Base-by-base conservation (phyloP, 352 stramenopile species). In the Blastocystis sp. region DNA sequence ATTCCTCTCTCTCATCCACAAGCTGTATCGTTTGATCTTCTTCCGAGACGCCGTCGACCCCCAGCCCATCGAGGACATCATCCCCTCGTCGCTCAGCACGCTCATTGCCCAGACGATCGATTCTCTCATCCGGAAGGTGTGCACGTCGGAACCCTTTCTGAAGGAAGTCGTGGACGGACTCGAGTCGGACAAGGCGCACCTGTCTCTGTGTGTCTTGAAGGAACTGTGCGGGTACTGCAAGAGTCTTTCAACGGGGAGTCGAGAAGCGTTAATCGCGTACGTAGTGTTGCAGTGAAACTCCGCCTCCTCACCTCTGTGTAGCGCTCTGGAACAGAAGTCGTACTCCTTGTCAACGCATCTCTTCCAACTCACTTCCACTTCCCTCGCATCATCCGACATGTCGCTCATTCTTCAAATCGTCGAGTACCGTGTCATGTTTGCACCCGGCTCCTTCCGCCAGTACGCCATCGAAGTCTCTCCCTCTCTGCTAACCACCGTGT, bases 31-130 rank as follows among this genome's bases (percentile, higher is more conserved):
- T 0, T n/a, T 80, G 10, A 16, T 80, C 26, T 80, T 61, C 69
- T 80, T 41, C 55, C 69, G 69, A 0, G 69, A 80, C 55, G 69
- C 69, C 35, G 39, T 80, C 31, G 69, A 80, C 35, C 69, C 69
- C n/a, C 69, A 80, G 35, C 69, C 69, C 4, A 80, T 80, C 55
- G 45, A 80, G 19, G 69, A 80, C 10, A 80, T 80, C 69, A 80
- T 80, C 31, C 50, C 69, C 6, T 31, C 31, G 16, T 35, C 31
- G 2, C 24, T 77, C n/a, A 60, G 31, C 21, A n/a, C 66, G 24
- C 66, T 59, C 19, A 77, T 77, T 51, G 21, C 33, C 39, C 31
- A 13, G 13, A 26, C 55, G 1, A 62, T 29, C 21, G 29, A 19
- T 24, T 31, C 12, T 4, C 63, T 80, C 19, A 41, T 80, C 29